Conservation (phyloP, 2,329 filamentous ascomycete species). For the Trichoderma brevicompactum region DNA sequence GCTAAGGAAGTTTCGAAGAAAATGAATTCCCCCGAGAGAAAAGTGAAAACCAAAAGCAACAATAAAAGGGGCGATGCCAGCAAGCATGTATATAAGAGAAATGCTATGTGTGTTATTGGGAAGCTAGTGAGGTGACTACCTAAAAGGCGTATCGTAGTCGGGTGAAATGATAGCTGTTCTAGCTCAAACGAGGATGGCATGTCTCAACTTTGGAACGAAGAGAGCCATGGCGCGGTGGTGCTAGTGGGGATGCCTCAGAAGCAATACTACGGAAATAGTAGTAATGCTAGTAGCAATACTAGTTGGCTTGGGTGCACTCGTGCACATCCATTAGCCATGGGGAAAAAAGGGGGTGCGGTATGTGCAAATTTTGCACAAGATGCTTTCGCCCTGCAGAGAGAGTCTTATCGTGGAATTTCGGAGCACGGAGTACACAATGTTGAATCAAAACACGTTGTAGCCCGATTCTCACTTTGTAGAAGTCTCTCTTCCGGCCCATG, state of each 20-base stretch:
- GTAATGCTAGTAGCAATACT: slow-evolving; percentile 12
- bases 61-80: slow-evolving; percentile 15
- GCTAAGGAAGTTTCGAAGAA: slow-evolving; percentile 8
- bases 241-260: slow-evolving; percentile 29
- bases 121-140: slow-evolving; percentile 18
- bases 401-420: slow-evolving; percentile 1
- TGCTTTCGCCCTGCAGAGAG: slow-evolving; percentile 21
- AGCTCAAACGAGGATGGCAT: slow-evolving; percentile 41
- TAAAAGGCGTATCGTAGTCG: slow-evolving; percentile 14
- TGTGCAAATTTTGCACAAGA: background rate
- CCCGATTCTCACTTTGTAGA: background rate
- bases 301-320: slow-evolving; percentile 15
- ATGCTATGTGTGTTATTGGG: slow-evolving; percentile 7
- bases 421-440: slow-evolving; percentile 5
- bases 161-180: slow-evolving; percentile 20
- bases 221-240: slow-evolving; percentile 28
- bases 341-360: slow-evolving; percentile 3
- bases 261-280: slow-evolving; percentile 16
- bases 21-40: background rate
- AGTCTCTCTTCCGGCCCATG: background rate
- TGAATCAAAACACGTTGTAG: background rate
- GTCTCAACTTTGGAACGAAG: slow-evolving; percentile 48
- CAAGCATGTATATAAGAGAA: slow-evolving; percentile 20
- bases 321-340: slow-evolving; percentile 7
- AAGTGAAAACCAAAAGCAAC: slow-evolving; percentile 13